Percentiles rank a stretch among this genome's conserved stretches.
Conservation (phyloP, 106 monocot genomes). For the Posidonia australis region DNA sequence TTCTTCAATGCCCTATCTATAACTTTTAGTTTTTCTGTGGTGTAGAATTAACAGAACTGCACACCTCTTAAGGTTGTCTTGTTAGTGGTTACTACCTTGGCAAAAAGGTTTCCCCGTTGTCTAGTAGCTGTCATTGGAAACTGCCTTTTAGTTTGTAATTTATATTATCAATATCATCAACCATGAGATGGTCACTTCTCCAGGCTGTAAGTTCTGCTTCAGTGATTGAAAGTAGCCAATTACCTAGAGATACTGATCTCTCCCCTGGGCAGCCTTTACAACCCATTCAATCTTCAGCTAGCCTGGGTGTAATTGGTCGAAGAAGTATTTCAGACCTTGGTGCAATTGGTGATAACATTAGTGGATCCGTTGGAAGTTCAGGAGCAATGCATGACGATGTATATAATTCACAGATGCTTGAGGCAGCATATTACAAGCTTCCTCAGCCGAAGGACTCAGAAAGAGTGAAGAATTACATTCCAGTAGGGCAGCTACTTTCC, state of each 20-base stretch:
- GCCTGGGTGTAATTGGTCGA: constrained; percentile 88
- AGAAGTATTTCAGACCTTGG: constrained; percentile 87
- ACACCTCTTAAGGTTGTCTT: too few species aligned
- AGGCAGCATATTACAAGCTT: constrained; percentile 73
- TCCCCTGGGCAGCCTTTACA: constrained; percentile 72
- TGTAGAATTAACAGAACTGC: too few species aligned
- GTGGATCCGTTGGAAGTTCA: constrained; percentile 32
- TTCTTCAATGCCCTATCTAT: too few species aligned
- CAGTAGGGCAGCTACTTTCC: constrained; percentile 27
- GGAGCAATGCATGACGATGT: constrained; percentile 57
- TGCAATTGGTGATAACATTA: constrained; percentile 82
- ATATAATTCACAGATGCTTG: constrained; percentile 90
- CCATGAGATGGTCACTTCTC: not conserved
- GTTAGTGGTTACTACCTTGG: too few species aligned
- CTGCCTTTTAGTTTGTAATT: not conserved
- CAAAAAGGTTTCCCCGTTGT: too few species aligned
- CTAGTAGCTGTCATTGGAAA: not conserved
- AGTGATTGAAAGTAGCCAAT: constrained; percentile 35
- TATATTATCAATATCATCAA: too few species aligned
- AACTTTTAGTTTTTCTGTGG: too few species aligned
- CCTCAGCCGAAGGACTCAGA: constrained; percentile 91
- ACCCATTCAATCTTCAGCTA: constrained; percentile 44
- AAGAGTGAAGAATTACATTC: constrained; percentile 66
- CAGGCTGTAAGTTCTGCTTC: constrained; percentile 37
- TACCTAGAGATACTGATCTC: constrained; percentile 56